Base-by-base conservation (phyloP, 345 rosid species). In the Corchorus capsularis region DNA sequence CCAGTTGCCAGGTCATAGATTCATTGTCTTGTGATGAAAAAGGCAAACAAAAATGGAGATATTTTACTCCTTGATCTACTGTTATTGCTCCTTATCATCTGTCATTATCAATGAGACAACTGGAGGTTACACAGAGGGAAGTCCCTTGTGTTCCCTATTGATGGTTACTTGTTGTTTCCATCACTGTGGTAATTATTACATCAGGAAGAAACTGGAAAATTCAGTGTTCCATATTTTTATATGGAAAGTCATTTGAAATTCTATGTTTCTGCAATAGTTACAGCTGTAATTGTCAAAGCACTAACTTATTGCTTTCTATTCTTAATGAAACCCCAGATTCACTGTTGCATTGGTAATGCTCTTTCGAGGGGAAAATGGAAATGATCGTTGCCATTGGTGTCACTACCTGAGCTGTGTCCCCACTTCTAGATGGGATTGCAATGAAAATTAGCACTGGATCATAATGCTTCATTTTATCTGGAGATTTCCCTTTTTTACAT, bases 351-450 rank as follows among this genome's bases (percentile, higher is more conserved):
- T 89, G 80, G 82, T 89, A 85, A 82, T 88, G 99, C 85, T 95
- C 53, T 89, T 92, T 63, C 79, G 73, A 57, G 94, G 89, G 80
- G 88, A 83, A 79, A 84, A 89, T 22, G 97, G 92, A 14, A 83
- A 84, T 65, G 86, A 93, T 27, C 86, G 60, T 20, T 96, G 99
- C 88, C 86, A 65, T 39, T 93, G 99, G 99, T 95, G 99, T 80
- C 98, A 90, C 77, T 93, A 88, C 80, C 78, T 93, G 50, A 89
- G 90, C 63, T 96, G 99, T 60, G 88, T 96, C 43, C 90, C 98
- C 5, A 93, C 94, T 20, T 85, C 90, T 22, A 80, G 83, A 41
- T 96, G 99, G 98, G 85, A 82, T 19, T 96, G 99, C 70, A 77
- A 88, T 59, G 79, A 69, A 52, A 69, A 76, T 16, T 73, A 73